Conservation (phyloP, 345 rosid genomes). For the Murraya paniculata region DNA sequence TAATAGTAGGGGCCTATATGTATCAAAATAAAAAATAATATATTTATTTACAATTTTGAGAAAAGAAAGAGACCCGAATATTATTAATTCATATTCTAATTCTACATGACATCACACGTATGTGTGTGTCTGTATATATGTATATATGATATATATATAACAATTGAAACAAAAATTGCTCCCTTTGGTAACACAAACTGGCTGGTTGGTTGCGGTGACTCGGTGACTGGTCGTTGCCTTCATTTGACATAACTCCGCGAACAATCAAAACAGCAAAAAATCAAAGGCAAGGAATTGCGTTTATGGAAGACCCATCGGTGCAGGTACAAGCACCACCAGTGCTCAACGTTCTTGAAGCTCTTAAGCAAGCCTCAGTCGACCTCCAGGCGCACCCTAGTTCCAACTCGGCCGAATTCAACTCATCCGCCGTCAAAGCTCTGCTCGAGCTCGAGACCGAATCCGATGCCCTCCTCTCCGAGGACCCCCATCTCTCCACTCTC, state of each 20-base stretch:
- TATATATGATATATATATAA: no score
- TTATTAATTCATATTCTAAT: no score
- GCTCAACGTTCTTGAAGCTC: constrained; percentile 55
- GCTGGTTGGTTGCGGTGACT: neutral
- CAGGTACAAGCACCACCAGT: constrained; percentile 27
- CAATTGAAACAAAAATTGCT: no score
- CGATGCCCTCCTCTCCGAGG: constrained; percentile 47
- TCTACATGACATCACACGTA: no score
- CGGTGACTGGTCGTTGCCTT: neutral
- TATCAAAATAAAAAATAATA: no score
- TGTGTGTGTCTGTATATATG: no score
- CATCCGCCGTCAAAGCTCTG: constrained; percentile 52
- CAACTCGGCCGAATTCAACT: constrained; percentile 30
- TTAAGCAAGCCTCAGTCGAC: constrained; percentile 61
- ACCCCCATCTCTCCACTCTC: constrained; percentile 50
- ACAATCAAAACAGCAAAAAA: neutral
- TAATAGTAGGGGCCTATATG: no score
- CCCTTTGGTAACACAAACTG: no score
- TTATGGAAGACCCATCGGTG: constrained; percentile 24
- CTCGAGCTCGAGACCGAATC: constrained; percentile 64
- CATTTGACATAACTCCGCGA: neutral
- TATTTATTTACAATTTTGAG: no score
- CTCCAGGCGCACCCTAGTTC: constrained; percentile 43
- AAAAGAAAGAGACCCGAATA: no score
- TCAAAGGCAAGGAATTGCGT: neutral